Conservation (phyloP, 192 early-diverging fungal genomes). For the Phycomyces nitens region DNA sequence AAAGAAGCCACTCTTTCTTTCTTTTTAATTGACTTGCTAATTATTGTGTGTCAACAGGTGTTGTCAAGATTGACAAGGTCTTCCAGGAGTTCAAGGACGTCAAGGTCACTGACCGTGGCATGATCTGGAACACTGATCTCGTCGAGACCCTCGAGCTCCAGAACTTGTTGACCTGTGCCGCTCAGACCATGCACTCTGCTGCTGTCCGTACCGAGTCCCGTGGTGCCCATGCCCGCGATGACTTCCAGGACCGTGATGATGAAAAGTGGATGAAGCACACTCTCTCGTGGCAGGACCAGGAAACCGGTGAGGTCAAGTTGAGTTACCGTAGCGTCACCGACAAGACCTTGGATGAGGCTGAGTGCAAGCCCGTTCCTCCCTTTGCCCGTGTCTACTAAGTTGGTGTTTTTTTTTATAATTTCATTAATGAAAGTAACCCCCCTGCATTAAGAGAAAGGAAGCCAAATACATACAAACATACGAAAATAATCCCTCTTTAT, state of each 20-base stretch:
- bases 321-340: slow-evolving; percentile 79
- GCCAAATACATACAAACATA: not conserved
- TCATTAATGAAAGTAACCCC: not conserved
- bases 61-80: slow-evolving; percentile 81
- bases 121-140: slow-evolving; percentile 99
- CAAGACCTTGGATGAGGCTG: slow-evolving; percentile 86
- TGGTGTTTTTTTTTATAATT: not conserved
- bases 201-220: slow-evolving; percentile 94
- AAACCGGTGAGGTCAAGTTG: slow-evolving; percentile 71
- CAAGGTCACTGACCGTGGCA: slow-evolving; percentile 82
- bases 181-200: slow-evolving; percentile 90
- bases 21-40: not conserved
- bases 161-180: slow-evolving; percentile 93
- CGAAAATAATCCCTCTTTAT: not conserved
- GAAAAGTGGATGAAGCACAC: slow-evolving; percentile 98
- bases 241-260: slow-evolving; percentile 86
- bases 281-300: slow-evolving; percentile 86
- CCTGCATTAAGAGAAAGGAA: not conserved
- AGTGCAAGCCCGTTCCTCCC: slow-evolving; percentile 89
- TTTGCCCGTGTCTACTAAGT: slow-evolving; percentile 83
- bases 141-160: slow-evolving; percentile 96
- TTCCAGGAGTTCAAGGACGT: slow-evolving; percentile 77
- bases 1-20: too few relatives aligned
- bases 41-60: slow-evolving; percentile 38
- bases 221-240: slow-evolving; percentile 97